Base-by-base conservation (phyloP, 2,329 filamentous ascomycete genomes). In the Epichloe festucae region DNA sequence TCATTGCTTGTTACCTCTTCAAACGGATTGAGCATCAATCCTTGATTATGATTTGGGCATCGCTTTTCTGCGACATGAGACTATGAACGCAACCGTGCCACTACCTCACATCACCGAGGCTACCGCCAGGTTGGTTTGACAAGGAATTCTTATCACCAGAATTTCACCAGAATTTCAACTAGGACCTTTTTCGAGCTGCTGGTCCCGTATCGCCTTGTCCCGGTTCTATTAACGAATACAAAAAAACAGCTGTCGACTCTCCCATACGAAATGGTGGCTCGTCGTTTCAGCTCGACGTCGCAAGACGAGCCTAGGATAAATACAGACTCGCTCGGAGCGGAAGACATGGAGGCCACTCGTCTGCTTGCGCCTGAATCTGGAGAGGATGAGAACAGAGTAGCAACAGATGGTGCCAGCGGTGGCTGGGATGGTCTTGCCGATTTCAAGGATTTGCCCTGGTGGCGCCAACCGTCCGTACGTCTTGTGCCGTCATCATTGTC, bases 401-500 rank as follows among this genome's bases (percentile, higher is more conserved):
- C 47, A 23, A 50, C 54, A 38, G 53, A 56, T 39, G 56, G 52
- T 14, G 57, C 54, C 31, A 60, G 54, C 31, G 52, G 50, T 43
- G 53, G 55, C 53, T 82, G 77, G 77, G 67, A 69, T 48, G 75
- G 73, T 7, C 60, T 68, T 23, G 70, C 70, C 12, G 83, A 87
- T 58, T 87, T 84, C 56, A 71, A 73, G 35, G 73, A 73, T 7
- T 57, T 84, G 49, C 75, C 81, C 4, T 82, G 79, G 79, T 81
- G 80, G 72, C 76, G 70, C 55, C 71, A 64, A 57, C 84, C 84
- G 14, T 84, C 80, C 46, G 79, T 84, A 70, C 17, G 50, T 52
- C 36, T 11, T 38, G 10, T 56, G 76, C 55, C 48, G 44, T 17
- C 15, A 51, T 46, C 48, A 15, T 21, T 31, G 53, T 51, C 23